Evolutionary conservation across 2,329 filamentous ascomycete genomes (phyloP).

Genomic region (Alternaria hordeiaustralica): DNA sequence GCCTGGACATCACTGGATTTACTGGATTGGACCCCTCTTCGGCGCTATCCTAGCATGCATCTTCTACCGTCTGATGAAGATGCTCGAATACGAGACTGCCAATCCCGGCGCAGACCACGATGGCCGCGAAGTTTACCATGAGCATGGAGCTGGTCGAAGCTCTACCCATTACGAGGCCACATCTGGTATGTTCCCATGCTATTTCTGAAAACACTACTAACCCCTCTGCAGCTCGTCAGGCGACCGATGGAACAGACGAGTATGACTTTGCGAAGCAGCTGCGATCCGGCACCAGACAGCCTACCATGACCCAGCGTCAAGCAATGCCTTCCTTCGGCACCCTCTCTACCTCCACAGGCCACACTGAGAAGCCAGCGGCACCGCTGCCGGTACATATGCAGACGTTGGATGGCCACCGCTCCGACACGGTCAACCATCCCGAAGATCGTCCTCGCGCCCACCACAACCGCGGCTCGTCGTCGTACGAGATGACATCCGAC

Average conservation of each 20-base stretch:
- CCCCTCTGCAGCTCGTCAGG: slow-evolving; percentile 21
- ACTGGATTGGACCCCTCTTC: slow-evolving; percentile 58
- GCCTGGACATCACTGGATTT: slow-evolving; percentile 58
- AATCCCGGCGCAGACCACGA: slow-evolving; percentile 58
- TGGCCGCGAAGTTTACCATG: slow-evolving; percentile 47
- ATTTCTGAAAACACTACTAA: no score
- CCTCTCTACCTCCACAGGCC: slow-evolving; percentile 1
- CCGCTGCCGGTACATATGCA: slow-evolving; percentile 28
- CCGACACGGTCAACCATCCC: slow-evolving; percentile 28
- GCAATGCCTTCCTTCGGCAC: not conserved
- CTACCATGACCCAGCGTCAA: slow-evolving; percentile 4
- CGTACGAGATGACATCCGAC: slow-evolving; percentile 27
- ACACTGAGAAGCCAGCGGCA: slow-evolving; percentile 15
- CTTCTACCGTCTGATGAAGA: slow-evolving; percentile 59
- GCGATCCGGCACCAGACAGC: slow-evolving; percentile 13
- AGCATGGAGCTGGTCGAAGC: slow-evolving; percentile 2
- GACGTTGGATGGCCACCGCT: slow-evolving; percentile 38
- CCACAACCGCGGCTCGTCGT: slow-evolving; percentile 23
- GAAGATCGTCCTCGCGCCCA: slow-evolving; percentile 32
- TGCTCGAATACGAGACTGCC: slow-evolving; percentile 59
- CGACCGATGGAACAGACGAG: slow-evolving; percentile 39
- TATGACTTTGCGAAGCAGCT: slow-evolving; percentile 25
- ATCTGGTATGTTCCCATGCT: not conserved
- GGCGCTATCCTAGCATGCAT: slow-evolving; percentile 54
- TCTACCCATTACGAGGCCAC: not conserved